phyloP scores from a whole-genome alignment of 768 basidiomycete species.

The Suillus americanus region DNA sequence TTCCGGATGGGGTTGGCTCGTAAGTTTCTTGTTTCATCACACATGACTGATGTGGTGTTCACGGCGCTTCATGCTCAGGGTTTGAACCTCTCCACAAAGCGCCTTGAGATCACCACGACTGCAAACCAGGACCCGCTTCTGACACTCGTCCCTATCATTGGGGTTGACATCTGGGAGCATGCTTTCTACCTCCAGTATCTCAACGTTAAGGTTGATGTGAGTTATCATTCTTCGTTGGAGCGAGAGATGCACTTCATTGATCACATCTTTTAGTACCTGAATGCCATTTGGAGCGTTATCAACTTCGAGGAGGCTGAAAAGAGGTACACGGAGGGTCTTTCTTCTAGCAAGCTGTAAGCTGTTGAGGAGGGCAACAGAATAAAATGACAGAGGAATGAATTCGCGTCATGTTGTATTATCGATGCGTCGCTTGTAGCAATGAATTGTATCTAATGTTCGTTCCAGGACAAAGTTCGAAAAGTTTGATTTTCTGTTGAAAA shows the following conservation, averaged over 20 bases:
- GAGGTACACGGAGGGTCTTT: slow-evolving; percentile 50
- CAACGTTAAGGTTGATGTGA: slow-evolving; percentile 90
- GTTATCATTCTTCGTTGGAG: slow-evolving; percentile 31
- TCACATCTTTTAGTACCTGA: slow-evolving; percentile 53
- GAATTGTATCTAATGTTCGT: not conserved
- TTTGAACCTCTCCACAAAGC: slow-evolving; percentile 59
- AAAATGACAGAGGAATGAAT: slow-evolving; percentile 2
- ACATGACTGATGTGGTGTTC: not conserved
- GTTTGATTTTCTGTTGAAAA: not conserved
- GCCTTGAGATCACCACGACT: slow-evolving; percentile 87
- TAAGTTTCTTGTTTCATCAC: slow-evolving; percentile 39
- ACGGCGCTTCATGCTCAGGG: slow-evolving; percentile 46
- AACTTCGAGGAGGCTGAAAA: slow-evolving; percentile 76
- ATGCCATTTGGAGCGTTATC: slow-evolving; percentile 73
- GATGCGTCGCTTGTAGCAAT: not conserved
- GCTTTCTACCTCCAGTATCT: slow-evolving; percentile 96
- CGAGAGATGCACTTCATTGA: slow-evolving; percentile 5
- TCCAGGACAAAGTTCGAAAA: not conserved
- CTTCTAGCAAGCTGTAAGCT: slow-evolving; percentile 37
- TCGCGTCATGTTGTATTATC: not conserved
- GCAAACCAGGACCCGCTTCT: slow-evolving; percentile 95
- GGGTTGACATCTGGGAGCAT: slow-evolving; percentile 95
- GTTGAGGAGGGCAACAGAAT: not conserved
- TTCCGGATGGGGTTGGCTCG: slow-evolving; percentile 96
- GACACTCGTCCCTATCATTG: slow-evolving; percentile 76